Conservation (phyloP, 768 basidiomycete species). For the Russula vinacea region DNA sequence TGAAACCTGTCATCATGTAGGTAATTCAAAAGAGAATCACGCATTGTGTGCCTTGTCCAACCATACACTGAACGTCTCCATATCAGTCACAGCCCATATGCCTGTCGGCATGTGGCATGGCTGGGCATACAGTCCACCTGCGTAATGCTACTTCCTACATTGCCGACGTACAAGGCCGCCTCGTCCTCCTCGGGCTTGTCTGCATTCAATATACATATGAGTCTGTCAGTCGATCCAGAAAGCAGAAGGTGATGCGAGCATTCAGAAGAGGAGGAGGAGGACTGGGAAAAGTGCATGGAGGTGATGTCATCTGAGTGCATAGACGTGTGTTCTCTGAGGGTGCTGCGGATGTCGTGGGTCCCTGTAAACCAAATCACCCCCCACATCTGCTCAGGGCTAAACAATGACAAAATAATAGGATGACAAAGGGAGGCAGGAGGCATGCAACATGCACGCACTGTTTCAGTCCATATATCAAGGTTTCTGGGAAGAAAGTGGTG, state of each 20-base stretch:
- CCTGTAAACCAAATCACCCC: conserved; percentile 48
- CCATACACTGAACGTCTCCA: conserved; percentile 93
- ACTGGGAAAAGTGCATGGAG: conserved; percentile 49
- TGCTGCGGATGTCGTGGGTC: conserved; percentile 76
- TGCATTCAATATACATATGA: conserved; percentile 68
- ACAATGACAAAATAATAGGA: too few species aligned
- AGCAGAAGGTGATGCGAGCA: conserved; percentile 45
- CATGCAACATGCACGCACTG: too few species aligned
- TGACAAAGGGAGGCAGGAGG: too few species aligned
- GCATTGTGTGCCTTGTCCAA: conserved; percentile 52
- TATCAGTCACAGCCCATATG: conserved; percentile 88
- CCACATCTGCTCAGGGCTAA: background rate
- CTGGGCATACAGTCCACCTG: conserved; percentile 65
- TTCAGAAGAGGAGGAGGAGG: conserved; percentile 18
- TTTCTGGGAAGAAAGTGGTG: too few species aligned
- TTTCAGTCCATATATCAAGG: too few species aligned
- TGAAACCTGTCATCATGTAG: background rate
- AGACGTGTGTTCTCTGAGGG: conserved; percentile 75
- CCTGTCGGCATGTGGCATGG: conserved; percentile 36
- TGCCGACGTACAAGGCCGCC: conserved; percentile 74
- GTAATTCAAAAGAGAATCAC: too few species aligned
- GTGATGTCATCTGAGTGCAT: conserved; percentile 96
- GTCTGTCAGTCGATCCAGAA: conserved; percentile 83
- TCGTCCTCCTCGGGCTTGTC: conserved; percentile 86
- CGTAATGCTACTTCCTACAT: conserved; percentile 78